Evolutionary conservation across 257 asterid genomes (phyloP).

Genomic region (Petunia secreta): DNA sequence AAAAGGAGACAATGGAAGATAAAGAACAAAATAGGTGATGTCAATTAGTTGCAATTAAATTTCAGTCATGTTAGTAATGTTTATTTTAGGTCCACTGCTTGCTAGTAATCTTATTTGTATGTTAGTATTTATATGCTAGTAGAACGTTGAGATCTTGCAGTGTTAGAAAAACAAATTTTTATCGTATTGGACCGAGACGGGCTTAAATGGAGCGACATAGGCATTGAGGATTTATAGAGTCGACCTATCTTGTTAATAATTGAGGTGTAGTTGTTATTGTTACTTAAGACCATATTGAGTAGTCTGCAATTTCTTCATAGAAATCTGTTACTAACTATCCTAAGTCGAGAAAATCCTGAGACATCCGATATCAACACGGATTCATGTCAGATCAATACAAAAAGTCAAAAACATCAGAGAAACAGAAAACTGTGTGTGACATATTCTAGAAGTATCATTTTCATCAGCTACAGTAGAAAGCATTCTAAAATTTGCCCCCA

Average conservation of each 20-base stretch:
- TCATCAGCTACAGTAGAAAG: background rate
- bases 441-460: background rate
- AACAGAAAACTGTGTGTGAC: background rate
- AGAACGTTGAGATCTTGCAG: background rate
- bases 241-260: background rate
- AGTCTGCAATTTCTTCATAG: background rate
- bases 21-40: background rate
- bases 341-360: background rate
- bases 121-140: background rate
- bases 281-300: background rate
- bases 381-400: background rate
- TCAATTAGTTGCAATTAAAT: background rate
- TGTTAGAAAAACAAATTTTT: background rate
- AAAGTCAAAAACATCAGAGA: background rate
- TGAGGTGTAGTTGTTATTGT: background rate
- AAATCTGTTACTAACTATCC: background rate
- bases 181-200: background rate
- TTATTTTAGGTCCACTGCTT: background rate
- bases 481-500: too few species aligned
- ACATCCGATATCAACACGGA: background rate
- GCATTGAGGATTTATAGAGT: background rate
- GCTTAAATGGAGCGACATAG: background rate
- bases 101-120: background rate
- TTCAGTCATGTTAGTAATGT: background rate
- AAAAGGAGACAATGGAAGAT: background rate